Conservation (phyloP, 805 yeast genomes). For the Dipodascus geniculatus region DNA sequence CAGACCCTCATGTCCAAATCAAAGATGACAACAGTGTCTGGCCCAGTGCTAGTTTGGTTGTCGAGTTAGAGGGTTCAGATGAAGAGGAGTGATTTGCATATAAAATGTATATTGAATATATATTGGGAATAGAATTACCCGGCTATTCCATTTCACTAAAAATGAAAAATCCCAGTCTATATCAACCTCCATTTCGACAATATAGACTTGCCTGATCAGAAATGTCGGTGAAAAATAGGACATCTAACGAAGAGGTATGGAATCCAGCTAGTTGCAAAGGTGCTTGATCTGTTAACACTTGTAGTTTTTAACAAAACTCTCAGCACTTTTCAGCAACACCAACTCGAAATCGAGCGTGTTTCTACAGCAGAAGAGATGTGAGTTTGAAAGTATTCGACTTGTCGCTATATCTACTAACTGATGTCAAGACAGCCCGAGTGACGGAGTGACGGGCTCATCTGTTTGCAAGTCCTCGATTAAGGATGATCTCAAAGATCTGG, state of each 20-base stretch:
- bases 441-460: background rate
- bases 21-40: constrained; percentile 36
- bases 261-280: background rate
- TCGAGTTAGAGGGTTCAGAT: constrained; percentile 27
- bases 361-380: background rate
- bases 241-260: background rate
- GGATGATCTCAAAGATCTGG: background rate
- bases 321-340: background rate
- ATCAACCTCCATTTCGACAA: no score
- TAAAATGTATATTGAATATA: no score
- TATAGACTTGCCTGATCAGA: background rate
- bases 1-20: constrained; percentile 23
- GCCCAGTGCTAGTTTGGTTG: constrained; percentile 57
- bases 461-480: background rate
- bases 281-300: background rate
- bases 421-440: background rate
- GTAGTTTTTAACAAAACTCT: background rate
- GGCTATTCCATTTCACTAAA: no score
- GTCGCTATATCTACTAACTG: background rate
- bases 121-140: no score
- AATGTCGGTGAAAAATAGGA: background rate
- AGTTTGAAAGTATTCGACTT: constrained; percentile 6
- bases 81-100: constrained; percentile 4
- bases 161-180: no score
- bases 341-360: background rate